Evolutionary conservation across 495 filamentous ascomycete genomes (phyloP).

Genomic region (Cercophora scortea): DNA sequence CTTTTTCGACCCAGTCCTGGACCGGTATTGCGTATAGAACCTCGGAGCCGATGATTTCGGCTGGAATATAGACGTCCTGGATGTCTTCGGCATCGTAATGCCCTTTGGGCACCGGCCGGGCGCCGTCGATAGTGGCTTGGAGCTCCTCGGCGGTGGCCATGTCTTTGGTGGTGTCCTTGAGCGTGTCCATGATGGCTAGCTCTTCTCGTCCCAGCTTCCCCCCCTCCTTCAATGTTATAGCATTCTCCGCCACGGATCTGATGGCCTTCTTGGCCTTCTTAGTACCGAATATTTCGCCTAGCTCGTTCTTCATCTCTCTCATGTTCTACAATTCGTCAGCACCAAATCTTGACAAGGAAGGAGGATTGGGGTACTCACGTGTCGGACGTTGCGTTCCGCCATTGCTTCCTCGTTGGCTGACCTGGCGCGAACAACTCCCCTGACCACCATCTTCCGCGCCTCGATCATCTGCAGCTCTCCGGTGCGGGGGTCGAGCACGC

Average conservation of each 20-base stretch:
- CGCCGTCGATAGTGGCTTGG: slow-evolving; percentile 55
- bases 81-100: slow-evolving; percentile 64
- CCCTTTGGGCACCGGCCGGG: slow-evolving; percentile 70
- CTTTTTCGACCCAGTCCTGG: slow-evolving; percentile 66
- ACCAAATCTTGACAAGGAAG: background rate
- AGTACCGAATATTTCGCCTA: slow-evolving; percentile 87
- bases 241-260: slow-evolving; percentile 67
- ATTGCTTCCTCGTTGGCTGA: slow-evolving; percentile 33
- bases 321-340: slow-evolving; percentile 40
- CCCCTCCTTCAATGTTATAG: slow-evolving; percentile 46
- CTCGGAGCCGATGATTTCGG: slow-evolving; percentile 57
- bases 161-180: slow-evolving; percentile 47
- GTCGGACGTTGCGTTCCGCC: slow-evolving; percentile 24
- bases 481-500: slow-evolving; percentile 68
- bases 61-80: slow-evolving; percentile 74
- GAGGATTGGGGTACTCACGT: slow-evolving; percentile 19
- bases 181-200: slow-evolving; percentile 53
- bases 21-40: slow-evolving; percentile 54
- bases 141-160: slow-evolving; percentile 57
- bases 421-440: slow-evolving; percentile 52
- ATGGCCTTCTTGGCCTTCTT: slow-evolving; percentile 88
- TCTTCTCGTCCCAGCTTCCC: slow-evolving; percentile 46
- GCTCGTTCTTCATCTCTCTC: slow-evolving; percentile 54
- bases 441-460: slow-evolving; percentile 66
- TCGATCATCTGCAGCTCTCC: slow-evolving; percentile 67